These are phyloP conservation scores for Alloascoidea africana DNA, from an alignment of 805 yeast species.

Conservation along the genomic window DNA sequence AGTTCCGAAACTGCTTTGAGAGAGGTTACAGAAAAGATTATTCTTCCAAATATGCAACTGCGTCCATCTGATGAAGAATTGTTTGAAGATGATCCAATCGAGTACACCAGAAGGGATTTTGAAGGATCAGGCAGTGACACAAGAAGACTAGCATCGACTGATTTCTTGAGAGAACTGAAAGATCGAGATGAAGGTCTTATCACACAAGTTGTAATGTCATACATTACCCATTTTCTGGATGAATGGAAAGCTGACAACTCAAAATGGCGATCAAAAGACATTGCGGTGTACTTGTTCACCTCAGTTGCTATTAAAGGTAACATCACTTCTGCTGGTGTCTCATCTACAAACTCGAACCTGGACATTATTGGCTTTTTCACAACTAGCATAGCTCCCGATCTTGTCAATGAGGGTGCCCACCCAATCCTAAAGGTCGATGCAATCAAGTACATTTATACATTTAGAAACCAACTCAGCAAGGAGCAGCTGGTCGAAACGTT, in stretches of 20 bases:
- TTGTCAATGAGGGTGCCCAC: slow-evolving; percentile 38
- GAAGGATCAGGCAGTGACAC: slow-evolving; percentile 94
- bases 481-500: slow-evolving; percentile 66
- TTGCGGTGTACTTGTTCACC: slow-evolving; percentile 73
- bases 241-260: slow-evolving; percentile 25
- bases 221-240: slow-evolving; percentile 53
- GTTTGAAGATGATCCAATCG: slow-evolving; percentile 95
- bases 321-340: slow-evolving; percentile 73
- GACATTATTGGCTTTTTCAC: slow-evolving; percentile 83
- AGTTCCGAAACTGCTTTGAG: slow-evolving; percentile 42
- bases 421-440: slow-evolving; percentile 87
- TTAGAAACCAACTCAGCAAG: slow-evolving; percentile 86
- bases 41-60: slow-evolving; percentile 76
- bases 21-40: slow-evolving; percentile 68
- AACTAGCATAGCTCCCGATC: slow-evolving; percentile 68
- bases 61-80: slow-evolving; percentile 83
- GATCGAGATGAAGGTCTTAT: slow-evolving; percentile 60
- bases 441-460: slow-evolving; percentile 74
- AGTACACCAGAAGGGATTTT: slow-evolving; percentile 78
- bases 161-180: slow-evolving; percentile 75
- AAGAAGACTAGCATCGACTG: slow-evolving; percentile 86
- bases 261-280: slow-evolving; percentile 78
- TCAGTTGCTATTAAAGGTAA: slow-evolving; percentile 87
- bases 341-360: slow-evolving; percentile 69
- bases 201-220: slow-evolving; percentile 59